Evolutionary conservation across 345 rosid genomes (phyloP), one percentile per base, ranked within the genome.

Genomic region (Citrus trifoliata): DNA sequence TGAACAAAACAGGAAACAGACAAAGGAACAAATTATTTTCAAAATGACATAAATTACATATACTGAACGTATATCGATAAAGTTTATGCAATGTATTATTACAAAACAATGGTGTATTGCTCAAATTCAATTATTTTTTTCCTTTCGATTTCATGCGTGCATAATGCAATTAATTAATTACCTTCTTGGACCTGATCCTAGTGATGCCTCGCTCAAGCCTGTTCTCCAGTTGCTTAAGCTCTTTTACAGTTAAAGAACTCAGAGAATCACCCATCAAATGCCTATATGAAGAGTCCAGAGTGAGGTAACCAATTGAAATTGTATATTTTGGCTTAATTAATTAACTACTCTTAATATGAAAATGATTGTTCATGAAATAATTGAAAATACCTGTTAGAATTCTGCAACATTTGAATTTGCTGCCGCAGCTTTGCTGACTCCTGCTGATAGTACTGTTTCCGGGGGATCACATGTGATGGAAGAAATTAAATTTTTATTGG

Each of bases 121-220:
- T 42, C 51, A 42, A 12, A 51, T 51, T 51, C 19, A 18, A 51
- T 51, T 51, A 18, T 2, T 51, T 51, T 1, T 37, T 14, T 16
- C 0, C 56, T 4, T 4, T 42, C 10, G 51, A 42, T 12, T 12
- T 46, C 51, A 1, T 42, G 51, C 51, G 10, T 13, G 18, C 51
- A 46, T 46, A 3, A 46, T 46, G 51, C 51, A 46, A 4, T 46
- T 46, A 13, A 46, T 46, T 46, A 46, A 46, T 46, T 90, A 96
- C 99, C 98, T 96, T 96, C 89, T 96, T 96, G 66, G 99, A 91
- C 82, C 98, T 90, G 83, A 96, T 93, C 79, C 98, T 85, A 7
- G 95, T 88, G 73, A 96, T 92, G 75, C 98, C 99, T 65, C 97
- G 89, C 73, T 96, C 99, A 70, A 96, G 98, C 86, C 95, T 91